These are phyloP conservation scores for Fusarium heterosporum DNA, from an alignment of 2,329 filamentous ascomycete species.

Conservation along the genomic window DNA sequence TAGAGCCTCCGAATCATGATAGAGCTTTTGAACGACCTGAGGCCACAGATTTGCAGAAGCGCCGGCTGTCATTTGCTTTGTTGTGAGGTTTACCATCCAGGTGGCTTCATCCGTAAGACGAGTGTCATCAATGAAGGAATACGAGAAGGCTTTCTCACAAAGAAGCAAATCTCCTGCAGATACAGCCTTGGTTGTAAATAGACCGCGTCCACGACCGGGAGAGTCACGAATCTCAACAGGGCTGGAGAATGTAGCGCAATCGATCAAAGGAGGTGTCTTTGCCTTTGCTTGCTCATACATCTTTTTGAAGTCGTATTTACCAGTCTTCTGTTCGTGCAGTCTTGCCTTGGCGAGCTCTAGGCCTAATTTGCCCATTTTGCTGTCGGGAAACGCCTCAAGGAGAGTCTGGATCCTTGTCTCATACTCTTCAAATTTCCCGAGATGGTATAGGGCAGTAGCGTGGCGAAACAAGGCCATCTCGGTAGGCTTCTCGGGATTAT, in stretches of 20 bases:
- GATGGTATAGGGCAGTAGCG: neutral
- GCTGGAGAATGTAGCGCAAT: slow-evolving; percentile 60
- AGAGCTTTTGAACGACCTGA: slow-evolving; percentile 59
- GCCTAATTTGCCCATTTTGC: slow-evolving; percentile 46
- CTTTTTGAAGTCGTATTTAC: slow-evolving; percentile 53
- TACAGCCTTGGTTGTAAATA: slow-evolving; percentile 63
- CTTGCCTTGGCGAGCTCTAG: slow-evolving; percentile 48
- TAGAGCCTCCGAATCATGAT: slow-evolving; percentile 51
- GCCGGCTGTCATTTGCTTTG: slow-evolving; percentile 50
- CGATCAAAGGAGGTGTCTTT: slow-evolving; percentile 55
- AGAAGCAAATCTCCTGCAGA: slow-evolving; percentile 63
- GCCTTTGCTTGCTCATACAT: slow-evolving; percentile 54
- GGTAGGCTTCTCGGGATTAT: neutral
- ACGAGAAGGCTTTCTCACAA: slow-evolving; percentile 67
- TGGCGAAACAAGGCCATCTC: neutral
- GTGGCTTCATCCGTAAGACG: slow-evolving; percentile 18
- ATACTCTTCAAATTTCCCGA: neutral
- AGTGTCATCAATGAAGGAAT: slow-evolving; percentile 50
- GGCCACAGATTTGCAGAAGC: slow-evolving; percentile 56
- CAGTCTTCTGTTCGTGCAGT: slow-evolving; percentile 54
- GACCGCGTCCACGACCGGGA: slow-evolving; percentile 58
- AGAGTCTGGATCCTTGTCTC: slow-evolving; percentile 46
- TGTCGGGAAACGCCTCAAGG: slow-evolving; percentile 50
- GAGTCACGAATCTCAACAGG: slow-evolving; percentile 57
- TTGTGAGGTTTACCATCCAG: slow-evolving; percentile 53